A percentile compares a stretch with the other conserved stretches of the same genome.
Conservation (phyloP, 768 basidiomycete genomes). For the Tulasnella sp. region DNA sequence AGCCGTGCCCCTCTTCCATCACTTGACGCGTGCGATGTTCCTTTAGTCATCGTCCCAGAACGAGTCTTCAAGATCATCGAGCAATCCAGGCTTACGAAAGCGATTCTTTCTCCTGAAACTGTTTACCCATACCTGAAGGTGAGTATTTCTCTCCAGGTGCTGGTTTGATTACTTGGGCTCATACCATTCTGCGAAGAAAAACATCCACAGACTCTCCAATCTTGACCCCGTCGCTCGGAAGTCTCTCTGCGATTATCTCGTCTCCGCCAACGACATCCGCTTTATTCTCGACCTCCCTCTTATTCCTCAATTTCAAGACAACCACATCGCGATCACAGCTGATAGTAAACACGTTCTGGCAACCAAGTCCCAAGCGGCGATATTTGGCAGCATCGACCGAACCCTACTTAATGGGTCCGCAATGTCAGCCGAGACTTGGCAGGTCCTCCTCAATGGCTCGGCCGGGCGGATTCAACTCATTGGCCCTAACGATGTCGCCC, state of each 20-base stretch:
- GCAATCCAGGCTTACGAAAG: not conserved
- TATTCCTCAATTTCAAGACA: not conserved
- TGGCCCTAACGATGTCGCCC: not conserved
- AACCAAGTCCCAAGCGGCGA: not conserved
- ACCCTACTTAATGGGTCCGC: not conserved
- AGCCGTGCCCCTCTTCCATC: not conserved
- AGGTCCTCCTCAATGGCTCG: not conserved
- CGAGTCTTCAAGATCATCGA: not conserved
- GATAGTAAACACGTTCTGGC: not conserved
- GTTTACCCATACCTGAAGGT: slow-evolving; percentile 18
- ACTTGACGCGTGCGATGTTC: slow-evolving; percentile 1
- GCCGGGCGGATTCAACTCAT: not conserved
- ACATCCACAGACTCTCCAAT: not conserved
- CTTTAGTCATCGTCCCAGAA: not conserved
- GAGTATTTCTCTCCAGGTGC: not conserved
- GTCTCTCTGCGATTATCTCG: slow-evolving; percentile 21
- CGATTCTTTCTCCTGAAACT: slow-evolving; percentile 9
- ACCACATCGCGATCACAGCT: not conserved
- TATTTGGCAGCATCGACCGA: not conserved
- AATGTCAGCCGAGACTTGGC: not conserved
- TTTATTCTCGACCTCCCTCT: slow-evolving; percentile 11
- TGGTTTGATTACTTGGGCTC: not conserved
- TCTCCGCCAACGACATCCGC: slow-evolving; percentile 23
- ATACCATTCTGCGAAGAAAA: not conserved
- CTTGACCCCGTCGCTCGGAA: not conserved